Conservation (phyloP, 225 moss, liverwort and hornwort species). For the Marchantia paleacea region DNA sequence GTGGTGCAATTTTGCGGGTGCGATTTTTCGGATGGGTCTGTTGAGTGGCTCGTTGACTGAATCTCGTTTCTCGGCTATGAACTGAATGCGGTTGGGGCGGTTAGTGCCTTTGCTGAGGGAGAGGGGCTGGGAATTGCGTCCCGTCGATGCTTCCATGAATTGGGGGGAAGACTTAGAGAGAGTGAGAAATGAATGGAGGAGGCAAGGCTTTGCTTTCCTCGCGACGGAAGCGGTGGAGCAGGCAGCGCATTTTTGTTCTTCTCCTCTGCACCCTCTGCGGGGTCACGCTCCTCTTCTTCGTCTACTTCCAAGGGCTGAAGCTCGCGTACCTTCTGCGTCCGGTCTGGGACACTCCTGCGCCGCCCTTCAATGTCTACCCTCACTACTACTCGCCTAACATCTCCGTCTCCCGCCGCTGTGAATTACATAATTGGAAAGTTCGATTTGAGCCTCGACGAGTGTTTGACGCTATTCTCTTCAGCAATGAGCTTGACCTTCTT, state of each 20-base stretch:
- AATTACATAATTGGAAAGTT: slow-evolving; percentile 65
- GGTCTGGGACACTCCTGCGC: slow-evolving; percentile 66
- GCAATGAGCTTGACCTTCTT: slow-evolving; percentile 76
- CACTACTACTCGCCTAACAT: slow-evolving; percentile 68
- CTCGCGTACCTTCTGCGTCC: slow-evolving; percentile 66
- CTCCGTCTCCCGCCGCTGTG: slow-evolving; percentile 46
- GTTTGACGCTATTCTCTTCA: slow-evolving; percentile 77
- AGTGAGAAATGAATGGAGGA: background rate
- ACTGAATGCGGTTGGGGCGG: no score
- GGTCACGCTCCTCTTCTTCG: background rate
- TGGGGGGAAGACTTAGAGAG: background rate
- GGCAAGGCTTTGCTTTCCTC: background rate
- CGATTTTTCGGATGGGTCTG: no score
- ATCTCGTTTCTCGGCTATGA: no score
- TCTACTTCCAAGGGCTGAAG: slow-evolving; percentile 35
- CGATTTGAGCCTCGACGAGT: slow-evolving; percentile 59
- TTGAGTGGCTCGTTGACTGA: no score
- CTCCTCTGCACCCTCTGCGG: background rate
- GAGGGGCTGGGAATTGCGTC: no score
- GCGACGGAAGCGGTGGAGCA: background rate
- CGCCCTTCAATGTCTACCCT: slow-evolving; percentile 49
- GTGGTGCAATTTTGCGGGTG: no score
- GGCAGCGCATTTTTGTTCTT: no score
- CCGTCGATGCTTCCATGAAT: background rate
- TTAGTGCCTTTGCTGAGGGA: no score